A percentile compares a stretch with the other conserved stretches of the same genome.
phyloP scores from a whole-genome alignment of 73 alveolate species.

The Stentor coeruleus region DNA sequence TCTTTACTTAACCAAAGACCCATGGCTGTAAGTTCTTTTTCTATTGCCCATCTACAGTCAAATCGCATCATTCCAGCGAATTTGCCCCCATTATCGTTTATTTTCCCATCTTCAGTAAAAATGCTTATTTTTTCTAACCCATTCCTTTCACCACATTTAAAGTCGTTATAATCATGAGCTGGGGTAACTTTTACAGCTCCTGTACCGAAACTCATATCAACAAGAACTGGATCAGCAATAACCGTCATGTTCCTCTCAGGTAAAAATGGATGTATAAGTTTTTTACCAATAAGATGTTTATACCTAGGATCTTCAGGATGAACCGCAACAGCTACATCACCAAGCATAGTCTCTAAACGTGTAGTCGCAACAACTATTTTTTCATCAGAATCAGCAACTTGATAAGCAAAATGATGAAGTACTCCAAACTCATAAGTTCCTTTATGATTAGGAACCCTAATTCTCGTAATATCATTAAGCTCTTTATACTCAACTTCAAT shows the following conservation, averaged over 20 bases:
- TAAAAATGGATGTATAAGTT: conserved; percentile 94
- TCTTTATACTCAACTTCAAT: conserved; percentile 90
- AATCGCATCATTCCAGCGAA: conserved; percentile 93
- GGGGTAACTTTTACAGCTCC: conserved; percentile 99
- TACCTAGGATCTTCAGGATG: conserved; percentile 97
- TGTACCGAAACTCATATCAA: conserved; percentile 97
- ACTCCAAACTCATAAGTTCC: conserved; percentile 88
- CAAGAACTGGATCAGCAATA: conserved; percentile 81
- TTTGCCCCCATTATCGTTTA: conserved; percentile 94
- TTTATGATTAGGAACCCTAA: conserved; percentile 87
- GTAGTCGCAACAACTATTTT: conserved; percentile 95
- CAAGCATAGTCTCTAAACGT: conserved; percentile 98
- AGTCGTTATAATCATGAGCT: conserved; percentile 99
- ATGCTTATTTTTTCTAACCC: conserved; percentile 83
- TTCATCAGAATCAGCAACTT: conserved; percentile 72
- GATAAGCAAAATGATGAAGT: conserved; percentile 86
- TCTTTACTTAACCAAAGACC: conserved; percentile 81
- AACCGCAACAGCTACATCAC: conserved; percentile 99
- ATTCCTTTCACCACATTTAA: conserved; percentile 93
- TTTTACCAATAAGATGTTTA: conserved; percentile 92
- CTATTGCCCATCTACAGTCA: conserved; percentile 71
- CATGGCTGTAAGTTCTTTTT: conserved; percentile 17
- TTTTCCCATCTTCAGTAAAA: conserved; percentile 94
- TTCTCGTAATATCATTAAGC: conserved; percentile 58
- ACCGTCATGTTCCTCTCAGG: conserved; percentile 91